Base-by-base conservation (phyloP, 2,329 filamentous ascomycete species). In the Fusarium coicis region DNA sequence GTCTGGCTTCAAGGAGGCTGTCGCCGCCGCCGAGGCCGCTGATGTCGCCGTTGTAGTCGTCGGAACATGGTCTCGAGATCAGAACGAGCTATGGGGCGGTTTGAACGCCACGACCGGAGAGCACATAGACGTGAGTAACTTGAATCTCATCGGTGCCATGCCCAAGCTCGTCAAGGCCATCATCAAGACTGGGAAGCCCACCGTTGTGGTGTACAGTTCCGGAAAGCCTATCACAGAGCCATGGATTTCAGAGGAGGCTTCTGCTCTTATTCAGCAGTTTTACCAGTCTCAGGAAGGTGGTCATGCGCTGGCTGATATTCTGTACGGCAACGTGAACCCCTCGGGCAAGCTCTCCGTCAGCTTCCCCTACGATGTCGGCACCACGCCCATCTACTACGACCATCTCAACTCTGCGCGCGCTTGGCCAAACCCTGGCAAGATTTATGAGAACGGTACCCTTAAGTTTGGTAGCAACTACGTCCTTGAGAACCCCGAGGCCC, bases 91-190 rank as follows among this genome's bases (percentile, higher is more conserved):
- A 7, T 94, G 92, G 92, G 80, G 83, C 63, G 90, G 90, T 0
- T 79, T 93, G 6, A 94, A 94, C 73, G 92, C 91, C 34, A 94
- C 92, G 2, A 94, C 92, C 0, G 92, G 92, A 56, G 92, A 94
- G 78, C 91, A 93, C 76, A 89, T 94, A 53, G 92, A 94, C 74
- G 85, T 90, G 2, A 83, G 88, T 63, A 85, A 85, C 57, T 86
- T 94, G 23, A 87, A 89, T 64, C 89, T 94, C 15, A 90, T 93
- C 18, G 92, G 92, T 7, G 92, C 92, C 28, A 92, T 93, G 87
- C 87, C 87, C 5, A 86, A 87, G 15, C 88, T 94, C 4, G 89
- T 93, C 54, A 85, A 87, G 75, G 91, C 91, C 28, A 88, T 94
- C 76, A 88, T 92, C 69, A 87, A 89, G 64, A 93, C 91, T 0